A percentile compares a stretch with the other conserved stretches of the same genome.
Conservation (phyloP, 768 basidiomycete genomes). For the Stropharia rugosoannulata region DNA sequence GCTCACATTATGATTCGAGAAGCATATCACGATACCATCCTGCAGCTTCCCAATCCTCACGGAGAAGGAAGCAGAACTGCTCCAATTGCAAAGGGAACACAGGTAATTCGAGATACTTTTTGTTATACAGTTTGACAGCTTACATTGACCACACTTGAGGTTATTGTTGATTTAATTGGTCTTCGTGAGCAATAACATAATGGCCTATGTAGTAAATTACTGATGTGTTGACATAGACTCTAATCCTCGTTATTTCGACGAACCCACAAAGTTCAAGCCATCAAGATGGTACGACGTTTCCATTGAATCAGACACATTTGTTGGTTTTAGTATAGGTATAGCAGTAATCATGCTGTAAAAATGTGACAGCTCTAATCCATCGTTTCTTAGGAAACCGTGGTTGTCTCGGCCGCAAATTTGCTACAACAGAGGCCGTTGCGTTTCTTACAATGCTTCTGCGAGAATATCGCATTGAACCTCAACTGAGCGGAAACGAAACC, state of each 20-base stretch:
- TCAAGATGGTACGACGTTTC: constrained; percentile 49
- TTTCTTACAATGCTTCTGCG: constrained; percentile 53
- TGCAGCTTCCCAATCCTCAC: constrained; percentile 37
- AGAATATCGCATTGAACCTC: constrained; percentile 51
- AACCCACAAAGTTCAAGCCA: constrained; percentile 45
- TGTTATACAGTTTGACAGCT: background rate
- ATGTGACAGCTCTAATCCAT: background rate
- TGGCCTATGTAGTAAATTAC: background rate
- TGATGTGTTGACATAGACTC: constrained; percentile 38
- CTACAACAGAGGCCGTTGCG: constrained; percentile 49
- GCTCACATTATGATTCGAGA: constrained; percentile 40
- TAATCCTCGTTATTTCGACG: constrained; percentile 48
- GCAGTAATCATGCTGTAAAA: constrained; percentile 6
- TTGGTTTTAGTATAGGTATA: constrained; percentile 46
- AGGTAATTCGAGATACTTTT: constrained; percentile 25
- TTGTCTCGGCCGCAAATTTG: constrained; percentile 58
- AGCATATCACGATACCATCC: constrained; percentile 40
- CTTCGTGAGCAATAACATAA: constrained; percentile 35
- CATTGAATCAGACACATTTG: constrained; percentile 41
- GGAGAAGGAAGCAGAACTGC: constrained; percentile 36
- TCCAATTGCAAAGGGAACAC: constrained; percentile 38
- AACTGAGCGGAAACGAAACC: constrained; percentile 37
- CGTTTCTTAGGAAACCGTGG: constrained; percentile 40
- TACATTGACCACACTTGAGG: constrained; percentile 19
- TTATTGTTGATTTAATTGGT: constrained; percentile 48